Evolutionary conservation across 805 yeast genomes (phyloP).

Genomic region (Komagataella ulmi): DNA sequence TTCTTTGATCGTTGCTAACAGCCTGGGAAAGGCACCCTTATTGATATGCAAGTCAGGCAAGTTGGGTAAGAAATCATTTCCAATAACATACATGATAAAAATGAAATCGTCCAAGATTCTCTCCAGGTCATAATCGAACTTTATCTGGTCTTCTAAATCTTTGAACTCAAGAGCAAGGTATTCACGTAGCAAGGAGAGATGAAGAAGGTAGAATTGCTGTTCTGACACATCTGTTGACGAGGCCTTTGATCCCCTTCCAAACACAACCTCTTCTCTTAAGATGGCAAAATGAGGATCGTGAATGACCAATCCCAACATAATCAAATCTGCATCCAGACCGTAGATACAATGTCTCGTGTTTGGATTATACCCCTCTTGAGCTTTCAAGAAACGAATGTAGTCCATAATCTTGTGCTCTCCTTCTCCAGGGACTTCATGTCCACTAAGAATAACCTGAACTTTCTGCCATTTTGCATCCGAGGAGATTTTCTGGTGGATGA

Average conservation of each 20-base stretch:
- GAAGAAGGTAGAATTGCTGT: conserved; percentile 74
- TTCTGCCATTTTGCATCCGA: conserved; percentile 81
- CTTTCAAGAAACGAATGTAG: conserved; percentile 65
- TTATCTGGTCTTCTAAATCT: conserved; percentile 47
- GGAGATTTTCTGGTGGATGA: conserved; percentile 76
- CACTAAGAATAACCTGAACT: conserved; percentile 66
- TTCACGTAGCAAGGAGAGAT: conserved; percentile 80
- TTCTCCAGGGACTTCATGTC: conserved; percentile 97
- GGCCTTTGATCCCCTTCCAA: conserved; percentile 36
- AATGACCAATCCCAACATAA: conserved; percentile 80
- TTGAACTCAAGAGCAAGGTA: conserved; percentile 78
- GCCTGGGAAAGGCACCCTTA: conserved; percentile 93
- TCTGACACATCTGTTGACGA: conserved; percentile 42
- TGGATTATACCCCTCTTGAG: conserved; percentile 61
- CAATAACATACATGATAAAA: conserved; percentile 84
- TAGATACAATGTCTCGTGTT: conserved; percentile 88
- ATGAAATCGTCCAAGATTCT: conserved; percentile 86
- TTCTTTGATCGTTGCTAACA: conserved; percentile 78
- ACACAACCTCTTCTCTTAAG: conserved; percentile 88
- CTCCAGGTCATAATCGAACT: conserved; percentile 75
- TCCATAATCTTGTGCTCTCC: conserved; percentile 98
- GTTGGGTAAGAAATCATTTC: conserved; percentile 96
- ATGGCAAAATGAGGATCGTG: conserved; percentile 95
- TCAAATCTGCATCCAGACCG: conserved; percentile 93
- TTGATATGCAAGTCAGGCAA: conserved; percentile 87